Conservation (phyloP, 371 early-diverging fungal genomes). For the Conidiobolus incongruus region DNA sequence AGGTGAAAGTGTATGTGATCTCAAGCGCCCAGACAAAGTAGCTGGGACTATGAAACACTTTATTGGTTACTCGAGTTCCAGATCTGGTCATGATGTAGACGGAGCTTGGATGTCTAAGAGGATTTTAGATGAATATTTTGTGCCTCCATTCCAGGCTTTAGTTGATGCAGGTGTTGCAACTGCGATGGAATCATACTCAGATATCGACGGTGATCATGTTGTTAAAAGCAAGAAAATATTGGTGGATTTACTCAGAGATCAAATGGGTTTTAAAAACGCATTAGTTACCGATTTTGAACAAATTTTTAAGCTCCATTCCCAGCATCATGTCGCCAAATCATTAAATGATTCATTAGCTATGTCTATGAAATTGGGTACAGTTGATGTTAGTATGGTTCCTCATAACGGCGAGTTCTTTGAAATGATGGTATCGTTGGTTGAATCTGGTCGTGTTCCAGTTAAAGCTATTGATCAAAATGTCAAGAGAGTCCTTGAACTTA, state of each 20-base stretch:
- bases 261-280: constrained; percentile 29
- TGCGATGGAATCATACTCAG: constrained; percentile 40
- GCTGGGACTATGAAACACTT: too few relatives aligned
- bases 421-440: constrained; percentile 5
- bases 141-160: too few relatives aligned
- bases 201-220: constrained; percentile 34
- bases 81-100: constrained; percentile 32
- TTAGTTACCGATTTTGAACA: constrained; percentile 44
- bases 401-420: constrained; percentile 31
- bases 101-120: constrained; percentile 28
- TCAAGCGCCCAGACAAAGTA: too few relatives aligned
- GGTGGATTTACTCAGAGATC: constrained; percentile 22
- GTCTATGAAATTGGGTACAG: constrained; percentile 1
- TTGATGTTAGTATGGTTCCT: too few relatives aligned
- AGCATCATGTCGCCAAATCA: not conserved
- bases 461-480: too few relatives aligned
- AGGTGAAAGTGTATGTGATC: too few relatives aligned
- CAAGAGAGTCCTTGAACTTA: too few relatives aligned
- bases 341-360: not conserved
- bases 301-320: constrained; percentile 23
- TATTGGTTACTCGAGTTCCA: constrained; percentile 15
- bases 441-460: too few relatives aligned
- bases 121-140: constrained; percentile 30
- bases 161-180: constrained; percentile 42
- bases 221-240: constrained; percentile 26